Base-by-base conservation (phyloP, 768 basidiomycete species). In the Strobilomyces echinocephalus region DNA sequence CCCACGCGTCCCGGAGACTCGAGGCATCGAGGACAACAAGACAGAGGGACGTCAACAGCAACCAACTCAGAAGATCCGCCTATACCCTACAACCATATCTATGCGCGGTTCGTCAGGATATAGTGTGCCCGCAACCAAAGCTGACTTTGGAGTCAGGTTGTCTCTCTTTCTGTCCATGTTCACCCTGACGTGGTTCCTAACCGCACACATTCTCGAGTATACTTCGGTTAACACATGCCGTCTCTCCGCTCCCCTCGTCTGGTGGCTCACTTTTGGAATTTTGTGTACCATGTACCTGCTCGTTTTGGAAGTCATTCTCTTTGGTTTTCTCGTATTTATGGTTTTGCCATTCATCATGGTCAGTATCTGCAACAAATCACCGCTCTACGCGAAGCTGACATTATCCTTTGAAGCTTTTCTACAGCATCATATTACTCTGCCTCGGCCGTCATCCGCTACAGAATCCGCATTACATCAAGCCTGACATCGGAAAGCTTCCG, bases 201-300 rank as follows among this genome's bases (percentile, higher is more conserved):
- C 83, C 16, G 87, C 89, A 11, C 87, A 93, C 63, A 83, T 91
- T 28, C 73, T 92, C 50, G 79, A 83, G 56, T 92, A 91, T 62
- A 87, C 87, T 15, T 87, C 89, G 8, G 72, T 88, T 28, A 74
- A 83, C 57, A 80, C 83, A 15, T 93, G 91, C 53, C 84, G 91
- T 18, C 70, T 75, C 53, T 74, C 85, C 0, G 80, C 90, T 12
- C 91, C 91, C 8, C 86, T 91, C 59, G 72, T 92, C 33, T 93
- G 90, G 90, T 93, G 88, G 88, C 79, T 91, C 43, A 82, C 80
- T 20, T 91, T 93, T 65, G 85, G 81, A 34, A 84, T 92, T 60
- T 72, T 92, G 14, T 84, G 86, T 69, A 81, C 88, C 39, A 83
- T 88, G 74, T 93, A 92, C 63, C 61, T 91, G 50, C 83, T 87